Base-by-base conservation (phyloP, 805 yeast genomes). In the Pichia eremophila region DNA sequence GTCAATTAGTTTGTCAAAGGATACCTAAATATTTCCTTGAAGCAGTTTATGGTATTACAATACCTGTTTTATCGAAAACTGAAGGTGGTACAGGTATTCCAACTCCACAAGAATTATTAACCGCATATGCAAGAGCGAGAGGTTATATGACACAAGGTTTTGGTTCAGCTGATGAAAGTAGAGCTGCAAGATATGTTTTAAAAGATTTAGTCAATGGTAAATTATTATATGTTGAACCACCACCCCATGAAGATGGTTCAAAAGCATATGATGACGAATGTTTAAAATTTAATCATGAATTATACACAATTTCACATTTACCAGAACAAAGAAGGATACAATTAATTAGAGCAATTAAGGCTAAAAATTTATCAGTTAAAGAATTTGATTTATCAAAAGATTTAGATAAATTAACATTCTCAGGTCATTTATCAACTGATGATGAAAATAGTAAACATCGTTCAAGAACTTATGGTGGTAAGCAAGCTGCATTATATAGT, bases 141-240 rank as follows among this genome's bases (percentile, higher is more conserved):
- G 99, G 99, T 58, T 93, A 79, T 64, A 90, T 88, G 95, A 85
- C 96, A 0, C 97, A 95, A 65, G 95, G 95, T 61, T 90, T 86
- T 61, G 98, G 98, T 61, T 79, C 88, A 56, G 98, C 99, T 3
- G 99, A 93, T 71, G 95, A 89, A 64, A 81, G 95, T 40, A 77
- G 99, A 65, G 96, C 99, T 14, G 81, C 96, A 39, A 77, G 99
- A 64, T 85, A 86, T 56, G 78, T 93, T 46, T 74, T 93, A 62
- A 93, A 93, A 66, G 99, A 93, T 65, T 93, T 89, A 58, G 97
- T 95, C 28, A 86, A 78, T 64, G 99, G 98, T 54, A 90, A 88
- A 64, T 70, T 93, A 48, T 70, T 88, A 43, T 90, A 75, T 61
- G 82, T 86, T 39, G 82, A 80, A 53, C 96, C 98, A 15, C 99